Evolutionary conservation across 78 protist genomes (phyloP), one percentile per base, ranked within the genome.

Genomic region (Dictyostelium intermedium): DNA sequence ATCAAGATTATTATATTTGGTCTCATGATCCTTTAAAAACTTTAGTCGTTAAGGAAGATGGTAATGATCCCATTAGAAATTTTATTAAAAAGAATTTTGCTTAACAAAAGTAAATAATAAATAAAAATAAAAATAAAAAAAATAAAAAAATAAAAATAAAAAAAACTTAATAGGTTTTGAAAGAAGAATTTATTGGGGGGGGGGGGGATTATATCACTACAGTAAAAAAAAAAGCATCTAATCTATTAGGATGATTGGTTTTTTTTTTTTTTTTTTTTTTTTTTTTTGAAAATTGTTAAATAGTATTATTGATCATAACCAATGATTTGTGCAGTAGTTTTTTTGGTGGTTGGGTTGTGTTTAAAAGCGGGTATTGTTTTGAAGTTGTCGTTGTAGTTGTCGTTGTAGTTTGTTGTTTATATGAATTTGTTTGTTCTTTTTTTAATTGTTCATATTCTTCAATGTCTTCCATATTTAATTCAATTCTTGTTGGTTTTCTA

Each of bases 401-500:
- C 23, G n/a, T 45, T 47, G 53, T 16, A 27, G n/a, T 20, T 84
- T 66, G 79, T 35, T 43, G 18, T 14, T 84, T 70, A 47, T 53
- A 13, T 37, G 79, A 32, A 27, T 72, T 35, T 10, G 87, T 80
- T 89, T 89, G 94, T 80, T 89, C 94, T 45, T 60, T 47, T 66
- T 89, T 89, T 18, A 89, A 20, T 69, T 70, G 66, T 69, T 89
- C 83, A 69, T 89, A 89, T 34, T 89, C 94, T 45, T 89, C 94
- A 8, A 89, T 35, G 50, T 89, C 94, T 34, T 89, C 94, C 27
- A 89, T 78, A 50, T 78, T 89, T 69, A 89, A 47, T 80, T 89
- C 94, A 20, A 89, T 81, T 80, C 94, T 89, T 18, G 94, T 89
- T 80, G 94, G 85, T 80, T 89, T 89, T 80, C 87, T 79, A 20